Conservation (phyloP, 805 yeast species). For the Deakozyma indianensis region DNA sequence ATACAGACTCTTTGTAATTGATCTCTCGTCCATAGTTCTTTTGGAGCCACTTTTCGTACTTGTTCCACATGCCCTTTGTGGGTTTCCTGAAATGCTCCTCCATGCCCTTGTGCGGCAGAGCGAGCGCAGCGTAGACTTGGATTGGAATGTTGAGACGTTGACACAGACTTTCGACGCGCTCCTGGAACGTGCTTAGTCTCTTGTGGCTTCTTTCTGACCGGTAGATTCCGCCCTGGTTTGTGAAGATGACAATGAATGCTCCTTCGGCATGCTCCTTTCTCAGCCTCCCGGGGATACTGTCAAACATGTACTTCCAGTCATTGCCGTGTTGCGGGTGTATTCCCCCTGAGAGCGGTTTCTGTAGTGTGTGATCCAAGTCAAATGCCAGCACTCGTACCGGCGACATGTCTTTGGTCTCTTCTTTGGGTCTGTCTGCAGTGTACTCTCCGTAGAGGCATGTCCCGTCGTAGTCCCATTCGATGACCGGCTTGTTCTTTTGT, state of each 20-base stretch:
- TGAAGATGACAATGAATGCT: conserved; percentile 48
- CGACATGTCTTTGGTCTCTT: neutral
- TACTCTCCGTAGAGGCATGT: neutral
- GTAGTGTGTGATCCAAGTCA: conserved; percentile 75
- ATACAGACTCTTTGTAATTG: conserved; percentile 36
- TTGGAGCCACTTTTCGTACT: conserved; percentile 28
- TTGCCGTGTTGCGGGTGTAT: conserved; percentile 40
- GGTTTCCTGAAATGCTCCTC: conserved; percentile 40
- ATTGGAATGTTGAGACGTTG: conserved; percentile 18
- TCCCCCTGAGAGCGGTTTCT: conserved; percentile 47
- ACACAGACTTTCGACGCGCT: conserved; percentile 15
- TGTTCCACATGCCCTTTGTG: conserved; percentile 58
- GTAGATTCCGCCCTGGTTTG: conserved; percentile 70
- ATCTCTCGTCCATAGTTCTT: conserved; percentile 15
- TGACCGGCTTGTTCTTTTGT: neutral
- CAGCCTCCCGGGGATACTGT: conserved; percentile 6
- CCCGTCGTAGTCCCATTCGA: neutral
- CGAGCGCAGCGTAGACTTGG: conserved; percentile 44
- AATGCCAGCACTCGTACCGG: conserved; percentile 30
- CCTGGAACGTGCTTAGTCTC: conserved; percentile 28
- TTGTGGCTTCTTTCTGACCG: conserved; percentile 25
- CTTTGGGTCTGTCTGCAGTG: neutral
- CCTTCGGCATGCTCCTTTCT: conserved; percentile 12
- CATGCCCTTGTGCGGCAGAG: conserved; percentile 26
- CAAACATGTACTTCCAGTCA: conserved; percentile 62